Evolutionary conservation across 768 basidiomycete species (phyloP).

Genomic region (Mycena galopus): DNA sequence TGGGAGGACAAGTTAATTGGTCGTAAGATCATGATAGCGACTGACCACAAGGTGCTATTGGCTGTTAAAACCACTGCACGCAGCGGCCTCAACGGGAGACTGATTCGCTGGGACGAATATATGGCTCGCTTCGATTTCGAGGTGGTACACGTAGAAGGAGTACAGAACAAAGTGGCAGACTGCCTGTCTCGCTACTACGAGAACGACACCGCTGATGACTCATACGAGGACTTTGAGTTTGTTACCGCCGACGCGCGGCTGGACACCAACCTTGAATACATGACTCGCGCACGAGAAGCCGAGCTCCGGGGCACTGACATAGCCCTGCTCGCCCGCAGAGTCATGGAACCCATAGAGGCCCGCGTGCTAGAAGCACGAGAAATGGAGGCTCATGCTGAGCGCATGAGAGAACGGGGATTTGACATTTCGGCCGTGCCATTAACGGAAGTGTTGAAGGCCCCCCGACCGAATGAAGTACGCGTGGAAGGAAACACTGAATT

Average conservation of each 20-base stretch:
- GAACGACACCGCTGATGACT: not conserved
- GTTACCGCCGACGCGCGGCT: not conserved
- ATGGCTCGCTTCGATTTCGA: too few relatives aligned
- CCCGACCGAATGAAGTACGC: too few relatives aligned
- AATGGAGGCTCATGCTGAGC: not conserved
- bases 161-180: conserved; percentile 15
- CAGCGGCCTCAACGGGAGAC: too few relatives aligned
- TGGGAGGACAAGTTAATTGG: too few relatives aligned
- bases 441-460: not conserved
- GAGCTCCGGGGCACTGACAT: not conserved
- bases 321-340: not conserved
- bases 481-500: not conserved
- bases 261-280: not conserved
- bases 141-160: too few relatives aligned
- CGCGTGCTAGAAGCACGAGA: conserved; percentile 3
- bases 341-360: not conserved
- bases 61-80: not conserved
- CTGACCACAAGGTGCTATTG: conserved; percentile 1
- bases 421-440: not conserved
- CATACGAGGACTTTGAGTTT: not conserved
- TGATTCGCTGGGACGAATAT: too few relatives aligned
- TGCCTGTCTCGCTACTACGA: conserved; percentile 10
- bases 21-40: not conserved
- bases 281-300: not conserved
- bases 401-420: not conserved